Conservation (phyloP, 2,329 filamentous ascomycete genomes). For the Nemania sp. region DNA sequence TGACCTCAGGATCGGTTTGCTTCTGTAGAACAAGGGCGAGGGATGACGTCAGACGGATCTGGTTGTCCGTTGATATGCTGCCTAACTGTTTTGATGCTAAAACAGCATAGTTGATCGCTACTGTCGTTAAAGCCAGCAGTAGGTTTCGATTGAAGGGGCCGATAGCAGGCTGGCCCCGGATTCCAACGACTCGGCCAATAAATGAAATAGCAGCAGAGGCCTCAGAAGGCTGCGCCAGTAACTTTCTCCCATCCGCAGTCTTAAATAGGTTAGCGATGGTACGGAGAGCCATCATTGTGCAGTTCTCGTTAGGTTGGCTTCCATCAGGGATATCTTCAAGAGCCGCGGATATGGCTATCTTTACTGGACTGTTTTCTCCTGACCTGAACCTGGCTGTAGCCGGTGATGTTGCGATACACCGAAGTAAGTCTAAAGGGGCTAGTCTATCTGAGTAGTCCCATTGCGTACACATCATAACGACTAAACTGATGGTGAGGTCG, state of each 20-base stretch:
- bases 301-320: slow-evolving; percentile 75
- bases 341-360: slow-evolving; percentile 58
- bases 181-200: slow-evolving; percentile 71
- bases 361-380: slow-evolving; percentile 69
- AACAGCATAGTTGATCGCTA: slow-evolving; percentile 87
- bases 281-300: slow-evolving; percentile 87
- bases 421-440: slow-evolving; percentile 86
- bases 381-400: slow-evolving; percentile 71
- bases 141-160: slow-evolving; percentile 79
- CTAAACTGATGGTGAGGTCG: slow-evolving; percentile 68
- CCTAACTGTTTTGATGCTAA: slow-evolving; percentile 64
- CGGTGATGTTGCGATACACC: slow-evolving; percentile 80
- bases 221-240: slow-evolving; percentile 69
- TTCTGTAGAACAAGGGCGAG: slow-evolving; percentile 72
- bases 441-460: slow-evolving; percentile 88
- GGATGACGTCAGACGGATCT: slow-evolving; percentile 67
- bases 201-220: slow-evolving; percentile 70
- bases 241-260: slow-evolving; percentile 75
- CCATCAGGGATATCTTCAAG: slow-evolving; percentile 65
- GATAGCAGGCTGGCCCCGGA: slow-evolving; percentile 60
- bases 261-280: slow-evolving; percentile 86
- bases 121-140: slow-evolving; percentile 82
- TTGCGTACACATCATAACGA: slow-evolving; percentile 77
- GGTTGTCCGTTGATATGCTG: slow-evolving; percentile 55
- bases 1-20: slow-evolving; percentile 81